These are phyloP conservation scores for Sugiyamaella neomexicana DNA, from an alignment of 1,139 yeast species.

Conservation along the genomic window DNA sequence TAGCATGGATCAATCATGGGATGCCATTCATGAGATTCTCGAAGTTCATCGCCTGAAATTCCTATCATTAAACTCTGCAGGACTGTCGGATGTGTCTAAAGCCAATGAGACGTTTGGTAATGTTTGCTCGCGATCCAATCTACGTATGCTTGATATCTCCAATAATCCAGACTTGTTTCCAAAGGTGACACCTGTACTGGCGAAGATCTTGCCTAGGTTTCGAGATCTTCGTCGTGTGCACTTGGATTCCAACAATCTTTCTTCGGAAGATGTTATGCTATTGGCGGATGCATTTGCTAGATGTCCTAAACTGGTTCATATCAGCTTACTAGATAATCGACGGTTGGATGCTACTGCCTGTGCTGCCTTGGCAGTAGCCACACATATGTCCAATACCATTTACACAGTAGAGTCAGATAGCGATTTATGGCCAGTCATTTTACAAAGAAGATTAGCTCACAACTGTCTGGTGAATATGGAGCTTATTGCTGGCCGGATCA, in stretches of 20 bases:
- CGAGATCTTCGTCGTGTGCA: constrained; percentile 69
- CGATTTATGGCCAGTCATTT: constrained; percentile 63
- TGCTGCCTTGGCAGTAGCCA: constrained; percentile 69
- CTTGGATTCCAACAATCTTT: constrained; percentile 69
- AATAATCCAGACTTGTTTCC: constrained; percentile 76
- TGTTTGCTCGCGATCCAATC: constrained; percentile 51
- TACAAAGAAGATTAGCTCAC: constrained; percentile 76
- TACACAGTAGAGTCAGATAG: constrained; percentile 74
- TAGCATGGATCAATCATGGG: constrained; percentile 56
- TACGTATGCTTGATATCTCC: constrained; percentile 76
- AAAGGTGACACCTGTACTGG: constrained; percentile 58
- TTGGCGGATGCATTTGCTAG: constrained; percentile 70
- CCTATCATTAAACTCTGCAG: constrained; percentile 71
- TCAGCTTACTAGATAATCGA: constrained; percentile 68
- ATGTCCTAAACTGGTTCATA: constrained; percentile 69
- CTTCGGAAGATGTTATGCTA: constrained; percentile 62
- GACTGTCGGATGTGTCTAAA: constrained; percentile 54
- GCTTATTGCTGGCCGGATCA: constrained; percentile 30
- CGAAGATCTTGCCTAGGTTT: constrained; percentile 64
- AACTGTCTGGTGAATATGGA: constrained; percentile 86
- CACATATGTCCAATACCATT: constrained; percentile 62
- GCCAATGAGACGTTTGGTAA: constrained; percentile 53
- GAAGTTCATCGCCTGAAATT: constrained; percentile 46
- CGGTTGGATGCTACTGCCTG: constrained; percentile 58
- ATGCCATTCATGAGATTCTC: constrained; percentile 36